Evolutionary conservation across 2,329 filamentous ascomycete genomes (phyloP).

Genomic region (Trichoderma aggressivum): DNA sequence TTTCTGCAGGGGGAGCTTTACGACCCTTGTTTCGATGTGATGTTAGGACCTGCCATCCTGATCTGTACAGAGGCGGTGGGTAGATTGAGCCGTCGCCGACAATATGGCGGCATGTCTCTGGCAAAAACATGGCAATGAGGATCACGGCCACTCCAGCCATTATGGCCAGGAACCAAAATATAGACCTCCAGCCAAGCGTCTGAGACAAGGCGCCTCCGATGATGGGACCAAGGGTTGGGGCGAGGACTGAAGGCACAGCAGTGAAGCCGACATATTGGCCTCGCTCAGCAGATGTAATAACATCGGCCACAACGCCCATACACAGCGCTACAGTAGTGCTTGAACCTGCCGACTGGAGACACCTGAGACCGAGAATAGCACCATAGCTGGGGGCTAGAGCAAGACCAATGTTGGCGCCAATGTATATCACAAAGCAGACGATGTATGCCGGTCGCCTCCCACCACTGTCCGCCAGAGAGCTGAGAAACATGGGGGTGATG

Average conservation of each 20-base stretch:
- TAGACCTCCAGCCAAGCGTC: slow-evolving; percentile 55
- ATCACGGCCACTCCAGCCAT: slow-evolving; percentile 39
- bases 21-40: slow-evolving; percentile 21
- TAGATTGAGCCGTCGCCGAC: slow-evolving; percentile 52
- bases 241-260: slow-evolving; percentile 47
- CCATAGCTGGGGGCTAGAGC: slow-evolving; percentile 48
- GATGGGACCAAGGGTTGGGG: slow-evolving; percentile 50
- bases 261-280: slow-evolving; percentile 57
- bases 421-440: slow-evolving; percentile 50
- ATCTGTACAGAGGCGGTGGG: slow-evolving; percentile 38
- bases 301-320: slow-evolving; percentile 59
- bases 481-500: slow-evolving; percentile 55
- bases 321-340: slow-evolving; percentile 58
- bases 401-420: slow-evolving; percentile 52
- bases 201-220: slow-evolving; percentile 57
- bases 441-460: slow-evolving; percentile 55
- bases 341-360: slow-evolving; percentile 56
- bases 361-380: slow-evolving; percentile 51
- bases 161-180: slow-evolving; percentile 62
- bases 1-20: slow-evolving; percentile 20
- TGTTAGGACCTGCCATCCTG: slow-evolving; percentile 32
- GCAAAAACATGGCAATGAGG: slow-evolving; percentile 48
- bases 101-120: slow-evolving; percentile 47
- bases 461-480: slow-evolving; percentile 51
- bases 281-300: slow-evolving; percentile 59